Conservation (phyloP, 2,329 filamentous ascomycete species). For the Nothophaeocryptopus gaeumannii region DNA sequence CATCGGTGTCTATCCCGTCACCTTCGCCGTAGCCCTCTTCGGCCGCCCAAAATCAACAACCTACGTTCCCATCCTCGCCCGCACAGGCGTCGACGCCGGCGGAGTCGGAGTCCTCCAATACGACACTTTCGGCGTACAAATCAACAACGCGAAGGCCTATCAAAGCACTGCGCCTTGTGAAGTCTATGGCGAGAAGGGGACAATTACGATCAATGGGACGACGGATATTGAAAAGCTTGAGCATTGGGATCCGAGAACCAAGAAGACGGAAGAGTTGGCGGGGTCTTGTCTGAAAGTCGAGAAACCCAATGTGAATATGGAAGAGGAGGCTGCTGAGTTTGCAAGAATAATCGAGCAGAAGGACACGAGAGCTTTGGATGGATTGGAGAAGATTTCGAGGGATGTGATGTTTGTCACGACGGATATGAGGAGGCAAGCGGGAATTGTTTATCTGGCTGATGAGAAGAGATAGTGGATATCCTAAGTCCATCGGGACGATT, state of each 20-base stretch:
- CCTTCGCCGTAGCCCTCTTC: slow-evolving; percentile 49
- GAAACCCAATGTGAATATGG: slow-evolving; percentile 45
- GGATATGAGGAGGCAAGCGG: slow-evolving; percentile 45
- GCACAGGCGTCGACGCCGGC: slow-evolving; percentile 48
- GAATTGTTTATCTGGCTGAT: slow-evolving; percentile 43
- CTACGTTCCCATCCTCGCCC: slow-evolving; percentile 45
- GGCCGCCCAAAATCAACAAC: slow-evolving; percentile 41
- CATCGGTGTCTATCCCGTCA: slow-evolving; percentile 49
- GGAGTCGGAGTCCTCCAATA: slow-evolving; percentile 46
- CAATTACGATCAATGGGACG: slow-evolving; percentile 43
- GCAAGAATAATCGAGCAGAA: slow-evolving; percentile 42
- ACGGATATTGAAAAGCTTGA: slow-evolving; percentile 46
- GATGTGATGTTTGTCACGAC: slow-evolving; percentile 44
- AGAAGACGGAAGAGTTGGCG: slow-evolving; percentile 42
- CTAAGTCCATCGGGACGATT: too few species aligned
- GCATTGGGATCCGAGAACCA: slow-evolving; percentile 44
- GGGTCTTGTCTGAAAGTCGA: slow-evolving; percentile 31
- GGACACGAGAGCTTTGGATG: slow-evolving; percentile 38
- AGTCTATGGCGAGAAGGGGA: slow-evolving; percentile 49
- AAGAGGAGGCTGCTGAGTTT: slow-evolving; percentile 48
- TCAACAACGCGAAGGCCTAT: slow-evolving; percentile 46
- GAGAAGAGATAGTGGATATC: slow-evolving; percentile 9
- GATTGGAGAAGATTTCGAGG: slow-evolving; percentile 42
- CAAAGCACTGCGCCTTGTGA: slow-evolving; percentile 45
- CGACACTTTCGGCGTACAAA: slow-evolving; percentile 43